These are phyloP conservation scores for Phytophthora pisi DNA, from an alignment of 352 stramenopile genomes.

Conservation along the genomic window DNA sequence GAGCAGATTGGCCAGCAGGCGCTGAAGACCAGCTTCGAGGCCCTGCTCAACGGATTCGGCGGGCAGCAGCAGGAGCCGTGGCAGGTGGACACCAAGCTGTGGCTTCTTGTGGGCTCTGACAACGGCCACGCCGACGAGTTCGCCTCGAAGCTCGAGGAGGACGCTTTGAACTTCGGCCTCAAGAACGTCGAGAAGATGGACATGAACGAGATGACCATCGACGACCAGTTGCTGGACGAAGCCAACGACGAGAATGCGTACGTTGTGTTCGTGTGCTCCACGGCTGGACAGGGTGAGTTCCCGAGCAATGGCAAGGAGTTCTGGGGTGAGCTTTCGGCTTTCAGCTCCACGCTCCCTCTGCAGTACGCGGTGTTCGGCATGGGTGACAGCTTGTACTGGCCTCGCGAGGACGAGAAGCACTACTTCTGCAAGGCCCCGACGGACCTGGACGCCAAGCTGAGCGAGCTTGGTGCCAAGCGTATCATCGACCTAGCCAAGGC, in stretches of 20 bases:
- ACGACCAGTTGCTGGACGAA: slow-evolving; percentile 67
- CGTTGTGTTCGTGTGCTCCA: slow-evolving; percentile 81
- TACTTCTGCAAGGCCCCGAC: slow-evolving; percentile 83
- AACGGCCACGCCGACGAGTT: slow-evolving; percentile 80
- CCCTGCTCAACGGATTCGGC: slow-evolving; percentile 73
- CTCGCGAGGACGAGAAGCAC: slow-evolving; percentile 79
- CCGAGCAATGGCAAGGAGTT: slow-evolving; percentile 84
- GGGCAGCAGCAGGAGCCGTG: slow-evolving; percentile 51
- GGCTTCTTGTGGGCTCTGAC: slow-evolving; percentile 78
- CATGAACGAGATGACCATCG: slow-evolving; percentile 81
- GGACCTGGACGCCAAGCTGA: slow-evolving; percentile 79
- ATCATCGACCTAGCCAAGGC: slow-evolving; percentile 62
- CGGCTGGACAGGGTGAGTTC: slow-evolving; percentile 82
- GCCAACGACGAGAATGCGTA: slow-evolving; percentile 76
- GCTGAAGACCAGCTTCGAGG: slow-evolving; percentile 85
- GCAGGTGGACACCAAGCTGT: slow-evolving; percentile 78
- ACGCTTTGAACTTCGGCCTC: slow-evolving; percentile 68
- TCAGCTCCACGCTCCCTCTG: slow-evolving; percentile 62
- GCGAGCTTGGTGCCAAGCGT: slow-evolving; percentile 71
- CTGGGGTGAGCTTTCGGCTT: slow-evolving; percentile 66
- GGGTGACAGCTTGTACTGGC: slow-evolving; percentile 84
- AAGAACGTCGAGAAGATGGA: slow-evolving; percentile 85
- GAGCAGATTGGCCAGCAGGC: slow-evolving; percentile 81
- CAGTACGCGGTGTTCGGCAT: slow-evolving; percentile 85
- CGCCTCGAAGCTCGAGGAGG: slow-evolving; percentile 70